Evolutionary conservation across 306 rosid species (phyloP).

Genomic region (Corylus americana): DNA sequence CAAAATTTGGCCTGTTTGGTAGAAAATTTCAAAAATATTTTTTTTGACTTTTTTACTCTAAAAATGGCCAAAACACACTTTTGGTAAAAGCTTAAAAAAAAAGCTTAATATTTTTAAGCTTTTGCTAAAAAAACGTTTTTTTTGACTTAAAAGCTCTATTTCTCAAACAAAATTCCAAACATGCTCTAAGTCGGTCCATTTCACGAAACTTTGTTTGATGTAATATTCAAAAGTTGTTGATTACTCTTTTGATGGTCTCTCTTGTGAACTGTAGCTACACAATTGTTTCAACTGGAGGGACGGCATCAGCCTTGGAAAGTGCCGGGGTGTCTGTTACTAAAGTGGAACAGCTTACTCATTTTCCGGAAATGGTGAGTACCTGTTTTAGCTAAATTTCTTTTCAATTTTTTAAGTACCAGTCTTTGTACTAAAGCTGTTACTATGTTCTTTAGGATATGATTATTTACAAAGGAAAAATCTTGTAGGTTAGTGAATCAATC

Average conservation of each 20-base stretch:
- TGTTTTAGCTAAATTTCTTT: slow-evolving; percentile 6
- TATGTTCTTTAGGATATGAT: neutral
- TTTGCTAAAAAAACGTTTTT: too few species aligned
- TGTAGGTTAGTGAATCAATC: neutral
- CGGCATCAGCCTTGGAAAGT: slow-evolving; percentile 77
- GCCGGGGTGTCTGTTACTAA: slow-evolving; percentile 82
- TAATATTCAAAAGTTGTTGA: neutral
- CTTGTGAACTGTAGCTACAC: slow-evolving; percentile 48
- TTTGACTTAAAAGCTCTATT: too few species aligned
- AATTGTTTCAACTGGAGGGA: slow-evolving; percentile 97
- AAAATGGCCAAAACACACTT: too few species aligned
- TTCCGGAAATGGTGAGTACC: slow-evolving; percentile 86
- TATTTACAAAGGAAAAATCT: neutral
- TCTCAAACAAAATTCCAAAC: too few species aligned
- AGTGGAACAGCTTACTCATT: slow-evolving; percentile 82
- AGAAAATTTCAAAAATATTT: too few species aligned
- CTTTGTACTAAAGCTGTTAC: neutral
- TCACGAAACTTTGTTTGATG: slow-evolving; percentile 1
- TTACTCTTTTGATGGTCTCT: neutral
- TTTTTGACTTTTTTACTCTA: too few species aligned
- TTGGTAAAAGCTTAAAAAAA: too few species aligned
- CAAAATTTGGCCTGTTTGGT: too few species aligned
- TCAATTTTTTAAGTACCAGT: slow-evolving; percentile 6
- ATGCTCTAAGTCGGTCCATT: neutral
- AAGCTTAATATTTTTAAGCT: too few species aligned